Evolutionary conservation across 1,284 basidiomycete species (phyloP), one percentile per base, ranked within the genome.

Genomic region (Cryptococcus jaspeensis): DNA sequence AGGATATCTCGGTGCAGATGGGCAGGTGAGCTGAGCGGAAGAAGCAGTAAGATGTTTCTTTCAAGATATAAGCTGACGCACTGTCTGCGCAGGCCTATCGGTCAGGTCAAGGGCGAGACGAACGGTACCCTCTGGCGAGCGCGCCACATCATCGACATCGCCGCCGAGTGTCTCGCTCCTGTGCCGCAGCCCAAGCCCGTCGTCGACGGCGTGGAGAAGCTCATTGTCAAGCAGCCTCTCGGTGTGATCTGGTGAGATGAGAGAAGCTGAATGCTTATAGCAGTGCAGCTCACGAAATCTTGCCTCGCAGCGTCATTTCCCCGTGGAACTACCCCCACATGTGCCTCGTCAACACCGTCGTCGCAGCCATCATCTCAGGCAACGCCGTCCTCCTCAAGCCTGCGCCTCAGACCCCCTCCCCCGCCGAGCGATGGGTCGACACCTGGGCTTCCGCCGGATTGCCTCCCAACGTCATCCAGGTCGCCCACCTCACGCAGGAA

Each of bases 201-300:
- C 72, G 85, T 86, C 53, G 88, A 88, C 40, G 89, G 89, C 3
- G 89, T 92, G 78, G 85, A 82, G 66, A 82, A 92, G 46, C 89
- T 82, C 71, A 94, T 97, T 74, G 84, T 86, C 65, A 86, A 90
- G 51, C 83, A 83, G 28, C 91, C 94, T 0, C 77, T 95, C 0
- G 94, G 94, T 16, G 87, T 96, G n/a, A 85, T 96, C 1, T 83
- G 93, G 93, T 94, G 91, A 92, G 92, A 91, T 40, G 42, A 37
- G 13, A 16, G 9, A 12, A 13, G 16, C 23, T 2, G 4, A 46
- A 39, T 39, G 25, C 5, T 5, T 32, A 4, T 5, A 9, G 28
- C 4, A 32, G 28, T 22, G 5, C n/a, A n/a, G 13, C 37, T 13
- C 15, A 38, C 61, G 56, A 85, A 8, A n/a, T n/a, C n/a, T 37